Percentiles rank a stretch among this genome's conserved stretches.
phyloP scores from a whole-genome alignment of 2,329 filamentous ascomycete species.

The Epichloe amarillans region DNA sequence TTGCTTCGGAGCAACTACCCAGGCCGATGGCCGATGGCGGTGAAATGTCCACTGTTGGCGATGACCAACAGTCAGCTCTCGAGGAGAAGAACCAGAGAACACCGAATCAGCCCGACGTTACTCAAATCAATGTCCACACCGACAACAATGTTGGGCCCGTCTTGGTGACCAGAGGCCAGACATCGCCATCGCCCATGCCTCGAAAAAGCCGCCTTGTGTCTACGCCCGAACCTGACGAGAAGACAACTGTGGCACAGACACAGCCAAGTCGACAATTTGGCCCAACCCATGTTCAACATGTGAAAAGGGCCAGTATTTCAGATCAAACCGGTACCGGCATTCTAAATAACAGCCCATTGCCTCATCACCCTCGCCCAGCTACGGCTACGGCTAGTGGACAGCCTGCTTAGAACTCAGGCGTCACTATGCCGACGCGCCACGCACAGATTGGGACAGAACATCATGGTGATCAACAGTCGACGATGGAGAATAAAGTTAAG shows the following conservation, averaged over 20 bases:
- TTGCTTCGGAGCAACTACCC: background rate
- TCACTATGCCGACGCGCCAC: conserved; percentile 1
- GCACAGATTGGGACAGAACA: background rate
- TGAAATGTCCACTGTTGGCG: background rate
- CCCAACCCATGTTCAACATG: background rate
- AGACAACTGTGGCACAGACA: background rate
- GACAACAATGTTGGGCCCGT: conserved; percentile 1
- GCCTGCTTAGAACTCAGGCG: conserved; percentile 10
- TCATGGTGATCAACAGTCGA: background rate
- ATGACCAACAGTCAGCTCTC: background rate
- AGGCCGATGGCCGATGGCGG: background rate
- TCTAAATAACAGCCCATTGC: background rate
- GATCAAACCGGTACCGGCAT: background rate
- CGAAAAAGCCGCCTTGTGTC: background rate
- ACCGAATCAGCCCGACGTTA: background rate
- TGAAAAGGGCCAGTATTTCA: background rate
- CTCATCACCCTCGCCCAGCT: background rate
- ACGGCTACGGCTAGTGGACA: conserved; percentile 3
- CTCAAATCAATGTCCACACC: background rate
- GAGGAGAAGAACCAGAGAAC: background rate
- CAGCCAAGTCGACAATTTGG: background rate
- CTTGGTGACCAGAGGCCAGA: background rate
- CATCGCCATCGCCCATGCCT: conserved; percentile 4
- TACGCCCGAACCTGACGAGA: background rate
- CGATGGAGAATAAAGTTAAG: background rate